These are phyloP conservation scores for Elsinoe batatas DNA, from an alignment of 2,329 filamentous ascomycete species.

Conservation along the genomic window DNA sequence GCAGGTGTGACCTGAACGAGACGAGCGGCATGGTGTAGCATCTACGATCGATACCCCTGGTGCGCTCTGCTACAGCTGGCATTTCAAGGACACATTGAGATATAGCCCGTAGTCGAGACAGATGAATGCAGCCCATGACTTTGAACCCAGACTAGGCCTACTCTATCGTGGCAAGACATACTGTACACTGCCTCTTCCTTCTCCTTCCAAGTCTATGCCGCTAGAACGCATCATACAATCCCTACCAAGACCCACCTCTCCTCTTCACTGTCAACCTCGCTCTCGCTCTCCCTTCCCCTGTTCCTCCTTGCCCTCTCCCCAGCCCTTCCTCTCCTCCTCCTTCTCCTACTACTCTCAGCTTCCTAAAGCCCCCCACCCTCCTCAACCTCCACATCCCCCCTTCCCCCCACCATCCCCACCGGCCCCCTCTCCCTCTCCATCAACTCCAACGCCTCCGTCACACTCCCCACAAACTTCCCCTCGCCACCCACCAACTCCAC, in stretches of 20 bases:
- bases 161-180: not conserved
- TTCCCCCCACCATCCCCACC: constrained; percentile 35
- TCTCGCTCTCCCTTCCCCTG: constrained; percentile 34
- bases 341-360: not conserved
- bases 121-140: constrained; percentile 1
- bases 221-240: constrained; percentile 3
- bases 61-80: not conserved
- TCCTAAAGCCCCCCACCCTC: not conserved
- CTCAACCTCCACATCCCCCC: constrained; percentile 15
- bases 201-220: not conserved
- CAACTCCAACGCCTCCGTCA: constrained; percentile 73
- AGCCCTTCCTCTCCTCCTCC: not conserved
- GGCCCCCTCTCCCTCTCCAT: constrained; percentile 58
- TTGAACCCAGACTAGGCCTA: not conserved
- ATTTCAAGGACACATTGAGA: not conserved
- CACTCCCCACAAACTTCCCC: constrained; percentile 67
- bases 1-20: too few relatives aligned
- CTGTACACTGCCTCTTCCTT: not conserved
- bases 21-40: too few relatives aligned
- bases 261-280: constrained; percentile 50
- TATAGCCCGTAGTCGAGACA: not conserved
- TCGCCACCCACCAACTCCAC: constrained; percentile 71
- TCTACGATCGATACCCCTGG: not conserved
- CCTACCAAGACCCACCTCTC: constrained; percentile 49
- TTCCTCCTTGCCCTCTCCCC: not conserved